A percentile compares a stretch with the other conserved stretches of the same genome.
phyloP scores from a whole-genome alignment of 257 asterid genomes.

The Scutellaria minor region DNA sequence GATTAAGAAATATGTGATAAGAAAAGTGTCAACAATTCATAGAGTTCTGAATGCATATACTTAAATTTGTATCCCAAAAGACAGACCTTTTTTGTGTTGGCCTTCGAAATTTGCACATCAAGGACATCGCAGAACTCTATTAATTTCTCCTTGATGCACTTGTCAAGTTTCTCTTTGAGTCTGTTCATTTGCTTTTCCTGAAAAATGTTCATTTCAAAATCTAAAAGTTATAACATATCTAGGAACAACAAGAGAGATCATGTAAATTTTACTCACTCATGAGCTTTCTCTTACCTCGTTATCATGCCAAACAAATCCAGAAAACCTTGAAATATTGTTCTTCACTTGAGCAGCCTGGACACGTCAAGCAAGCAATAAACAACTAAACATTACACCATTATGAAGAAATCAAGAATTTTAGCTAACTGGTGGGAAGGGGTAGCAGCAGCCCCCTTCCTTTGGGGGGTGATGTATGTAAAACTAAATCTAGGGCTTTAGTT shows the following conservation, averaged over 20 bases:
- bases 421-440: background rate
- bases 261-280: background rate
- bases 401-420: slow-evolving; percentile 18
- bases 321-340: slow-evolving; percentile 75
- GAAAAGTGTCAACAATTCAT: slow-evolving; percentile 11
- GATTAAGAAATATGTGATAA: slow-evolving; percentile 14
- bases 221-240: slow-evolving; percentile 6
- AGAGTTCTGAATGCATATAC: slow-evolving; percentile 11
- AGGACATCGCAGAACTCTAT: slow-evolving; percentile 80
- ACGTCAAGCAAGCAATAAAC: slow-evolving; percentile 32
- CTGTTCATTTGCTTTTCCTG: slow-evolving; percentile 83
- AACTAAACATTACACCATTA: background rate
- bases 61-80: slow-evolving; percentile 16
- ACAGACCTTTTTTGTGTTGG: slow-evolving; percentile 78
- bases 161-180: slow-evolving; percentile 86
- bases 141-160: slow-evolving; percentile 82
- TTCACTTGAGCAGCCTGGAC: slow-evolving; percentile 85
- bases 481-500: too few relatives aligned
- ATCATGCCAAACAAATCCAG: slow-evolving; percentile 93
- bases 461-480: too few relatives aligned
- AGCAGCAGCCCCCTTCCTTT: too few relatives aligned
- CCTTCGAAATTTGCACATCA: slow-evolving; percentile 68
- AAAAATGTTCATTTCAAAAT: slow-evolving; percentile 25
- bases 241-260: slow-evolving; percentile 27
- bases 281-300: slow-evolving; percentile 62